phyloP scores from a whole-genome alignment of 2,329 filamentous ascomycete species.

The Neofusicoccum sp. region DNA sequence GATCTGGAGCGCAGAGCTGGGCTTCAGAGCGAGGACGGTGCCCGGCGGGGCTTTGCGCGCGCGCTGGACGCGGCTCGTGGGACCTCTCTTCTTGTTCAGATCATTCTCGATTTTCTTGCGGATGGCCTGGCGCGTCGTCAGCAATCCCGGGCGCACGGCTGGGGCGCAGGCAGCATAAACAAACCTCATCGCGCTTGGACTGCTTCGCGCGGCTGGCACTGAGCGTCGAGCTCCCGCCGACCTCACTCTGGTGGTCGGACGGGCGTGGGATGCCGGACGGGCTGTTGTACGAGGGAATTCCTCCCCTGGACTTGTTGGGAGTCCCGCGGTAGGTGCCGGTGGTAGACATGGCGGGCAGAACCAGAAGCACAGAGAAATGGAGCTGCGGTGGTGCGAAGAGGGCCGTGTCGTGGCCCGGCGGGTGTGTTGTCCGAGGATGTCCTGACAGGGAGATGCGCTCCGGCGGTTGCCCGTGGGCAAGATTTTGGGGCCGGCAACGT shows the following conservation, averaged over 20 bases:
- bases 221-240: constrained; percentile 64
- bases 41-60: constrained; percentile 92
- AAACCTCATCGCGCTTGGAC: constrained; percentile 96
- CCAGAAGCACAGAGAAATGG: background rate
- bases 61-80: constrained; percentile 73
- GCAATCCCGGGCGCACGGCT: constrained; percentile 22
- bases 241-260: constrained; percentile 37
- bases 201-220: constrained; percentile 96
- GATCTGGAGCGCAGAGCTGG: constrained; percentile 94
- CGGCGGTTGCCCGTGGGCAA: constrained; percentile 6
- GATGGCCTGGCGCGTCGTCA: constrained; percentile 66
- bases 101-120: constrained; percentile 95
- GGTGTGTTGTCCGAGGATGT: constrained; percentile 1
- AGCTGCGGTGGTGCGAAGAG: constrained; percentile 11
- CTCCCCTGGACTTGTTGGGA: constrained; percentile 64
- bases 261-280: constrained; percentile 72
- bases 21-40: constrained; percentile 91
- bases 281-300: constrained; percentile 61
- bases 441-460: constrained; percentile 1
- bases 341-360: constrained; percentile 51
- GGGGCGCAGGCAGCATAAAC: constrained; percentile 31
- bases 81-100: constrained; percentile 94
- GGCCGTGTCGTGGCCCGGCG: constrained; percentile 13
- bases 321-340: constrained; percentile 63
- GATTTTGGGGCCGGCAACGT: constrained; percentile 6